phyloP scores from a whole-genome alignment of 148 eudicot species.

The Fagopyrum homotropicum region DNA sequence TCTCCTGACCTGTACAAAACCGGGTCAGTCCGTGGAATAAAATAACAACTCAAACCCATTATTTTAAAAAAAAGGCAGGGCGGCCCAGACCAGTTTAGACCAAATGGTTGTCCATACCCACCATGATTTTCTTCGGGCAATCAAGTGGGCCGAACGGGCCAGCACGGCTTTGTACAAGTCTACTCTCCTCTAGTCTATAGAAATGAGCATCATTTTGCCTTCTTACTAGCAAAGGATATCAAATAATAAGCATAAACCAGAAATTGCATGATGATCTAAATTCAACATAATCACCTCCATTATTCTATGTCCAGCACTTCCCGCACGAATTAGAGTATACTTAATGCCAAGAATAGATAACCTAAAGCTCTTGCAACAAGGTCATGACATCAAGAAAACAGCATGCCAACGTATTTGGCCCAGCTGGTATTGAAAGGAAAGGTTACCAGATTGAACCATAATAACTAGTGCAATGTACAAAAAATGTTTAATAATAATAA shows the following conservation, averaged over 20 bases:
- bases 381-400: slow-evolving; percentile 2
- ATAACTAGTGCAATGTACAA: not conserved
- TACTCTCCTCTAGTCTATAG: not conserved
- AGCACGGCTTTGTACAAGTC: too few relatives aligned
- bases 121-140: too few relatives aligned
- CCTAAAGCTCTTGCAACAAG: not conserved
- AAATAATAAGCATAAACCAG: not conserved
- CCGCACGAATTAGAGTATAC: not conserved
- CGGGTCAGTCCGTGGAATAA: too few relatives aligned
- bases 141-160: too few relatives aligned
- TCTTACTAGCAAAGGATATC: not conserved
- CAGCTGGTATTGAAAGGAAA: not conserved
- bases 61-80: too few relatives aligned
- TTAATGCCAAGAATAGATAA: not conserved
- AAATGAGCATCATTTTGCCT: not conserved
- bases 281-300: not conserved
- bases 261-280: not conserved
- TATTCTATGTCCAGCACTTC: not conserved
- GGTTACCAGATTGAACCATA: not conserved
- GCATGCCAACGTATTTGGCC: not conserved
- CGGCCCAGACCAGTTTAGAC: too few relatives aligned
- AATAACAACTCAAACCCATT: too few relatives aligned
- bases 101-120: too few relatives aligned
- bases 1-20: not conserved
- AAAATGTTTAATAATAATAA: not conserved